Evolutionary conservation across 2,329 filamentous ascomycete genomes (phyloP), one percentile per base, ranked within the genome.

Genomic region (Cladophialophora chaetospira): DNA sequence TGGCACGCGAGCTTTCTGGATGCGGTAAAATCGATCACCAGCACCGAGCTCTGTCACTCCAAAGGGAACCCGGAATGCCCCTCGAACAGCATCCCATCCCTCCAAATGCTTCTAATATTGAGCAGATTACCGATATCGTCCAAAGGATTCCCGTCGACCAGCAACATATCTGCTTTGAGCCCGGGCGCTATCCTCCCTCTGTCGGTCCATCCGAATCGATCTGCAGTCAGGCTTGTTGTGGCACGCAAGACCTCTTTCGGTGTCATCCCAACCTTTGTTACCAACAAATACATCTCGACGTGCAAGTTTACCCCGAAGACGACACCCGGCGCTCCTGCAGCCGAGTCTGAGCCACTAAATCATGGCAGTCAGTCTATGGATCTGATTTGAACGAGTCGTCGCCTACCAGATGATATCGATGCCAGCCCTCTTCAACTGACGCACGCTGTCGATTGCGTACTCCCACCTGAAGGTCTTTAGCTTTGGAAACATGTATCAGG

Each of bases 191-290:
- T 63, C 11, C 54, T 35, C 13, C 68, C 68, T 31, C 68, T 51
- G 54, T 69, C 66, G 9, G 42, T 23, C 44, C 64, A 65, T 9
- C 62, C 57, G 55, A 64, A 67, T 42, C 28, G 38, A 29, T 49
- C 53, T 1, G 67, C 66, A 3, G 66, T 55, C 11, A 63, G n/a
- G 29, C 6, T 50, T 0, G 68, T 70, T 5, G 64, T 66, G 9
- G 65, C 58, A 13, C 53, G 53, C 29, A 68, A 53, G 1, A 56
- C 68, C 36, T 68, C 66, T 2, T 52, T 23, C 4, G 52, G 40
- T 25, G 61, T 58, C 38, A 68, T 25, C 3, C 67, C 66, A 25
- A 58, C 61, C 5, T 64, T 58, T 26, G 13, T 28, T 6, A 67
- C 64, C 9, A 67, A 52, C 15, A 66, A 35, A 19, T 63, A 56